Conservation (phyloP, 2,329 filamentous ascomycete genomes). For the Fusarium nodosum region DNA sequence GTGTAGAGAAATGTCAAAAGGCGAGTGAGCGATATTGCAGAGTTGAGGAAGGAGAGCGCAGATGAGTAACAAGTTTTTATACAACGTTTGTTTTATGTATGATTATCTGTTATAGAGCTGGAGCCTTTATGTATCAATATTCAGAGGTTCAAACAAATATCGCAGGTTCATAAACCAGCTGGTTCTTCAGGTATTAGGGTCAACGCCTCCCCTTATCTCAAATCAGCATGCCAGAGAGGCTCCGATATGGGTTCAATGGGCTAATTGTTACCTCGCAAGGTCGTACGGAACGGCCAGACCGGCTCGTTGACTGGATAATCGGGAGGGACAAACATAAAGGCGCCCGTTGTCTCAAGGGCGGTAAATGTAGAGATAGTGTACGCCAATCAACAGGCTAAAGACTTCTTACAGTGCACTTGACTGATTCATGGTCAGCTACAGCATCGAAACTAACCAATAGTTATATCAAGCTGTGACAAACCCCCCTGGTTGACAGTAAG, state of each 20-base stretch:
- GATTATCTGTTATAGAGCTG: constrained; percentile 34
- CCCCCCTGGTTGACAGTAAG: constrained; percentile 9
- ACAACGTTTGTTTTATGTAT: constrained; percentile 31
- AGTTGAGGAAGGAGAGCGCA: constrained; percentile 24
- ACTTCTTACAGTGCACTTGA: background rate
- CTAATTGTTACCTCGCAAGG: background rate
- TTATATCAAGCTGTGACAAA: background rate
- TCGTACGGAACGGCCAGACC: background rate
- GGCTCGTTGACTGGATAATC: background rate
- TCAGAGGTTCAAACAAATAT: constrained; percentile 3
- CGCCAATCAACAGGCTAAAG: background rate
- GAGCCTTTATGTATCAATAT: constrained; percentile 36
- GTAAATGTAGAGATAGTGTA: background rate
- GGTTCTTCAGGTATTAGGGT: background rate
- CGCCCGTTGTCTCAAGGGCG: background rate
- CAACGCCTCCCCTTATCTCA: background rate
- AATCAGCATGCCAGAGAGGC: background rate
- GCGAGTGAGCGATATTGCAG: constrained; percentile 17
- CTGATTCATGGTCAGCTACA: constrained; percentile 15
- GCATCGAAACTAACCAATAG: background rate
- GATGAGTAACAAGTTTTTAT: constrained; percentile 10
- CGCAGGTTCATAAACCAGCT: background rate
- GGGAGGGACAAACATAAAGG: background rate
- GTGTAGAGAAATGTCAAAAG: constrained; percentile 2
- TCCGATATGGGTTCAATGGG: background rate